Percentiles rank a stretch among this genome's conserved stretches.
These are phyloP conservation scores for Blastobotrys americana DNA, from an alignment of 805 yeast genomes.

Conservation along the genomic window DNA sequence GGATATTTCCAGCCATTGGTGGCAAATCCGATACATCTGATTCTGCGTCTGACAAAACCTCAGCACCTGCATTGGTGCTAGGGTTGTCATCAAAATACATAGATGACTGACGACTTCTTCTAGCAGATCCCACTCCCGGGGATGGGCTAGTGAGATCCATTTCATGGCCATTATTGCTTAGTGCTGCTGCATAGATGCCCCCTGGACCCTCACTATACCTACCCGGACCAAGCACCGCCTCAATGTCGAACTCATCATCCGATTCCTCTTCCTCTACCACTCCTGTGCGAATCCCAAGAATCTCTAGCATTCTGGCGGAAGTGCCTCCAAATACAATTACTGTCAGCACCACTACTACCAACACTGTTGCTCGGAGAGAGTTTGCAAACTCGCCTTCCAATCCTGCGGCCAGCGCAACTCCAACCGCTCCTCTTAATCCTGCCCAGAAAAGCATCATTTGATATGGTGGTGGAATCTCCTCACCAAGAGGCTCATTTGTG, in stretches of 20 bases:
- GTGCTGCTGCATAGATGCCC: conserved; percentile 1
- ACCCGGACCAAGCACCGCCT: conserved; percentile 35
- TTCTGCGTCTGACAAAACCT: conserved; percentile 30
- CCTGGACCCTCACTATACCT: background rate
- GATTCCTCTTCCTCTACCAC: conserved; percentile 73
- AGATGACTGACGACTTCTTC: conserved; percentile 11
- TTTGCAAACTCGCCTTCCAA: conserved; percentile 88
- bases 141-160: background rate
- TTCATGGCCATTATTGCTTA: background rate
- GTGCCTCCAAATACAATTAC: conserved; percentile 97
- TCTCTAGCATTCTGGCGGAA: conserved; percentile 96
- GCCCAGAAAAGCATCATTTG: conserved; percentile 99
- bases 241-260: conserved; percentile 95
- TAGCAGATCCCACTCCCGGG: background rate
- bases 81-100: conserved; percentile 18
- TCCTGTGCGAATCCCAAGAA: conserved; percentile 86
- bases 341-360: conserved; percentile 93
- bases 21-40: conserved; percentile 32
- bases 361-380: conserved; percentile 84
- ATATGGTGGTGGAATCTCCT: conserved; percentile 89
- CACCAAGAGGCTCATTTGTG: conserved; percentile 41
- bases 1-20: conserved; percentile 24
- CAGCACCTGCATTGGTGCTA: conserved; percentile 11
- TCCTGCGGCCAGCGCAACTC: conserved; percentile 98
- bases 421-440: conserved; percentile 97